Conservation (phyloP, 2,329 filamentous ascomycete species). For the Sporothrix humicola region DNA sequence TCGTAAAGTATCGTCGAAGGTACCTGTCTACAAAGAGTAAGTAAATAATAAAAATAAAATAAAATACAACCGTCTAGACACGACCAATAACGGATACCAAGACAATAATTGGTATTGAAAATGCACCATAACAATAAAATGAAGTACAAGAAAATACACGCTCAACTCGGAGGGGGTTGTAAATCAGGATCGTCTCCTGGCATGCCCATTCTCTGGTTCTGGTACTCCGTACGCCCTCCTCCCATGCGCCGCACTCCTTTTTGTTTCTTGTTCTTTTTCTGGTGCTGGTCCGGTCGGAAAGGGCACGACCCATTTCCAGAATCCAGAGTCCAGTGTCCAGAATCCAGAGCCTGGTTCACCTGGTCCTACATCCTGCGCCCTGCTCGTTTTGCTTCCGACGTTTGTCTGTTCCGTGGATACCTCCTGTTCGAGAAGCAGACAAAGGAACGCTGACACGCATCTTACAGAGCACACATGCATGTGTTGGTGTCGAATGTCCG, state of each 20-base stretch:
- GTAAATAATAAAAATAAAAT: background rate
- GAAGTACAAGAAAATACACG: background rate
- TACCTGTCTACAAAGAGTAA: background rate
- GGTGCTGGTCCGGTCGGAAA: background rate
- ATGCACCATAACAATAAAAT: background rate
- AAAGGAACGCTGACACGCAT: constrained; percentile 23
- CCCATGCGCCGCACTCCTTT: too few relatives aligned
- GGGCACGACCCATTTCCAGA: background rate
- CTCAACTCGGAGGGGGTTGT: background rate
- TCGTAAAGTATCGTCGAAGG: background rate
- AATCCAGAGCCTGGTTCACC: background rate
- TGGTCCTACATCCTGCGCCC: background rate
- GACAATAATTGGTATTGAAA: too few relatives aligned
- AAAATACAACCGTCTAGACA: background rate
- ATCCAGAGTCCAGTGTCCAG: background rate
- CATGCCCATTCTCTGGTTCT: background rate
- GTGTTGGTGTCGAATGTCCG: background rate
- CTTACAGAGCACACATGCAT: background rate
- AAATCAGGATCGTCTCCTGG: too few relatives aligned
- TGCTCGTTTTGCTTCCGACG: background rate
- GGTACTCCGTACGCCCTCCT: background rate
- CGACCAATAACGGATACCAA: too few relatives aligned
- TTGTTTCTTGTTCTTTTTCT: too few relatives aligned
- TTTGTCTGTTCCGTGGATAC: background rate
- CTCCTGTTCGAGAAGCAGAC: background rate